phyloP scores from a whole-genome alignment of 345 rosid genomes.

The Salix udensis region DNA sequence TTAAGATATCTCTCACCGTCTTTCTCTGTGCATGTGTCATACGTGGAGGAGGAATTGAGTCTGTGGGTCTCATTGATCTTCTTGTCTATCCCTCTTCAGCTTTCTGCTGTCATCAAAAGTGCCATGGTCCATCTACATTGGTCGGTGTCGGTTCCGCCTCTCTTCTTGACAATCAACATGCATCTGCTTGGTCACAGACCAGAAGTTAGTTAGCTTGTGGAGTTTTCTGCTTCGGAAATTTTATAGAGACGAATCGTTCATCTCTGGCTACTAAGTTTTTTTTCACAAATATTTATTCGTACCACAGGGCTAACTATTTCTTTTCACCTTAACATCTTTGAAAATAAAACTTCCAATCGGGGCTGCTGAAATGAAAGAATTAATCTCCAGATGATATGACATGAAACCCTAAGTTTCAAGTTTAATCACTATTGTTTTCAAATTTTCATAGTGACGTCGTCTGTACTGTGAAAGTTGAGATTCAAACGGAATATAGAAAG shows the following conservation, averaged over 20 bases:
- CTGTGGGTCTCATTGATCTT: conserved; percentile 4
- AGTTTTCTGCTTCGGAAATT: conserved; percentile 7
- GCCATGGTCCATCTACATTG: background rate
- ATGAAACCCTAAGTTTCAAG: background rate
- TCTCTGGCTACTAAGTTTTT: background rate
- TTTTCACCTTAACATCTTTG: background rate
- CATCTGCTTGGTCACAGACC: background rate
- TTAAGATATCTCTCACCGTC: background rate
- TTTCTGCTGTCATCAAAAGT: background rate
- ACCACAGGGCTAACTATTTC: background rate
- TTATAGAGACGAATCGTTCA: background rate
- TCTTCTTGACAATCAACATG: background rate
- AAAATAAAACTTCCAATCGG: background rate
- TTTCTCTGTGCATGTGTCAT: background rate
- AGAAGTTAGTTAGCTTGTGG: background rate
- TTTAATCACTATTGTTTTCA: background rate
- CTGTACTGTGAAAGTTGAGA: too few relatives aligned
- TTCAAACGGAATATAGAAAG: too few relatives aligned
- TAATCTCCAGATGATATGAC: too few relatives aligned
- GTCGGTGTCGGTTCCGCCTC: conserved; percentile 8
- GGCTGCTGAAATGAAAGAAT: too few relatives aligned
- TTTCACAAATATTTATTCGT: too few relatives aligned
- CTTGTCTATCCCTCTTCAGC: too few relatives aligned
- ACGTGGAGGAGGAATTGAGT: background rate
- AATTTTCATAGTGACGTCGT: background rate